These are phyloP conservation scores for Globisporangium rhizosaccharum DNA, from an alignment of 352 stramenopile genomes.

Conservation along the genomic window DNA sequence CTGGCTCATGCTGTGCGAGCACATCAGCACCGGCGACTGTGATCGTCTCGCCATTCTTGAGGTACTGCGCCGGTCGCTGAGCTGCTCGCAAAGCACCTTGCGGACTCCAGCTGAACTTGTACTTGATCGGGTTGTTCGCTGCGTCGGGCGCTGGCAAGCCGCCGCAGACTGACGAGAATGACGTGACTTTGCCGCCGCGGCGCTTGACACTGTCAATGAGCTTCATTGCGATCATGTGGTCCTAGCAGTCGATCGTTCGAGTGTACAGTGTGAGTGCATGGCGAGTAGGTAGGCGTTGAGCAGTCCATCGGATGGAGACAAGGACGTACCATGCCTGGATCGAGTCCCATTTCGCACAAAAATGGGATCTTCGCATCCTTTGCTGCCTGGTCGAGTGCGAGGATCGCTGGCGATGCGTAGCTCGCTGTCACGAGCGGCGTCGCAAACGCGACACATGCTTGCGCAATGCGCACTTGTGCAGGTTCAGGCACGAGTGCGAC, in stretches of 20 bases:
- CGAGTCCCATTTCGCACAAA: conserved; percentile 87
- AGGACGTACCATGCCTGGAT: conserved; percentile 70
- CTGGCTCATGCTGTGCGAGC: conserved; percentile 30
- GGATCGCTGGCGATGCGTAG: conserved; percentile 84
- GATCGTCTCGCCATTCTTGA: conserved; percentile 41
- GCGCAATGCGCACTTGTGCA: conserved; percentile 70
- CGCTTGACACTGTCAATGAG: conserved; percentile 82
- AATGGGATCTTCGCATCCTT: conserved; percentile 61
- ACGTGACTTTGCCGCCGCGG: conserved; percentile 43
- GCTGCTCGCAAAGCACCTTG: conserved; percentile 40
- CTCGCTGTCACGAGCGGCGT: conserved; percentile 86
- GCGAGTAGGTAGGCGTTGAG: no score
- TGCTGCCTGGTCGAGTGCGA: conserved; percentile 34
- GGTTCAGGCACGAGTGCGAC: conserved; percentile 77
- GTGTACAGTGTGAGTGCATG: no score
- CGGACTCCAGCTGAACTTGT: conserved; percentile 93
- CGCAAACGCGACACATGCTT: conserved; percentile 51
- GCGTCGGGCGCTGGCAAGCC: conserved; percentile 82
- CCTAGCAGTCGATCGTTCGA: conserved; percentile 16
- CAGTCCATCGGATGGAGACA: no score
- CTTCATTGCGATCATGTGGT: conserved; percentile 88
- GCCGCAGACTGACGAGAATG: conserved; percentile 84
- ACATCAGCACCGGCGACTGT: conserved; percentile 52
- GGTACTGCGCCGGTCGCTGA: conserved; percentile 52
- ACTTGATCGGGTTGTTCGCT: conserved; percentile 87